Evolutionary conservation across 176 grass and related monocot genomes (phyloP).

Genomic region (Eleusine indica): DNA sequence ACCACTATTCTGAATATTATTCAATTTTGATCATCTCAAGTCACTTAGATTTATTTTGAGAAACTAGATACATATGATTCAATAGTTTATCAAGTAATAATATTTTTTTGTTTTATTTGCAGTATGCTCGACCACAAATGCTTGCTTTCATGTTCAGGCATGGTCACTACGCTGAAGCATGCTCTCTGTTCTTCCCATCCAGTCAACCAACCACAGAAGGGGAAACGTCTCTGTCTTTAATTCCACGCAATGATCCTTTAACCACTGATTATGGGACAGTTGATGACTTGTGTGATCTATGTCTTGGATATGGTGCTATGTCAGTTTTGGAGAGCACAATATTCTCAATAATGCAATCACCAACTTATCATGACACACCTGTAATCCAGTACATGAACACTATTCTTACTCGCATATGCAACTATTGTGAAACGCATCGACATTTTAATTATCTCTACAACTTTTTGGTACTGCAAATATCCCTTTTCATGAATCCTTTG

Average conservation of each 20-base stretch:
- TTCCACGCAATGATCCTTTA: constrained; percentile 75
- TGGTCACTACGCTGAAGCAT: constrained; percentile 85
- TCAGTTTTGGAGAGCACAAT: constrained; percentile 72
- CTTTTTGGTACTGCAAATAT: constrained; percentile 74
- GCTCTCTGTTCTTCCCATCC: constrained; percentile 81
- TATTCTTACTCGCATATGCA: constrained; percentile 83
- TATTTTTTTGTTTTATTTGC: constrained; percentile 26
- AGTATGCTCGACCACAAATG: constrained; percentile 83
- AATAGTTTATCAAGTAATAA: constrained; percentile 21
- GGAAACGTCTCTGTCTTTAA: constrained; percentile 52
- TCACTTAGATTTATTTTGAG: constrained; percentile 29
- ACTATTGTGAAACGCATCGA: constrained; percentile 93
- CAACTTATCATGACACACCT: constrained; percentile 56
- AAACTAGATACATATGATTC: constrained; percentile 2
- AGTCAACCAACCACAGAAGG: constrained; percentile 53
- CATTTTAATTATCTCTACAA: constrained; percentile 98
- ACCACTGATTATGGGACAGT: constrained; percentile 90
- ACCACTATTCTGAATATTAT: constrained; percentile 15
- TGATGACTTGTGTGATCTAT: constrained; percentile 92
- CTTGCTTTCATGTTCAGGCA: constrained; percentile 96
- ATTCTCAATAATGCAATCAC: constrained; percentile 58
- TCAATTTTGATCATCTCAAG: constrained; percentile 18
- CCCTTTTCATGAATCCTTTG: constrained; percentile 21
- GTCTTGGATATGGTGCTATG: constrained; percentile 90
- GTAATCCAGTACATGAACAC: constrained; percentile 70